Percentiles rank a stretch among this genome's conserved stretches.
Conservation (phyloP, 208 protist species). For the Leishmania amazonensis region DNA sequence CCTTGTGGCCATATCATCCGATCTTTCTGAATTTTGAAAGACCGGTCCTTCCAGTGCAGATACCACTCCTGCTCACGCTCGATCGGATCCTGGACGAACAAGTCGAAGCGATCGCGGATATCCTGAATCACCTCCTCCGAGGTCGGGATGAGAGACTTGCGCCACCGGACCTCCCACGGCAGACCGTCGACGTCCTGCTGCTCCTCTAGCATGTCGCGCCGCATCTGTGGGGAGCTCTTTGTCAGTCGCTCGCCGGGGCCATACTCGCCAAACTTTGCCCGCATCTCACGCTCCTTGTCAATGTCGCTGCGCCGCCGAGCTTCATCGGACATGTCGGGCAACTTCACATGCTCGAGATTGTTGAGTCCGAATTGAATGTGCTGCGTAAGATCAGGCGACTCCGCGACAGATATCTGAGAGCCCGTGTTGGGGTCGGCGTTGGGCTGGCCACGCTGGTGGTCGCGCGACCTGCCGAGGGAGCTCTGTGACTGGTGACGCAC, state of each 20-base stretch:
- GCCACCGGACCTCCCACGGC: conserved; percentile 90
- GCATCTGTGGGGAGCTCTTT: conserved; percentile 70
- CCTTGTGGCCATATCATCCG: conserved; percentile 92
- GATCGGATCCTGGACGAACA: conserved; percentile 89
- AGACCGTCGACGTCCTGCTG: conserved; percentile 90
- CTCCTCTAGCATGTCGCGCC: conserved; percentile 84
- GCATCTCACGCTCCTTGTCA: conserved; percentile 83
- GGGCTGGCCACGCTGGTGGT: conserved; percentile 64
- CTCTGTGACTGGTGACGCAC: conserved; percentile 41
- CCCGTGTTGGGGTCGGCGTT: conserved; percentile 78
- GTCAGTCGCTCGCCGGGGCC: conserved; percentile 82
- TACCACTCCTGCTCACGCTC: conserved; percentile 92
- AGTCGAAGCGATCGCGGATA: conserved; percentile 87
- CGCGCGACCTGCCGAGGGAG: conserved; percentile 58
- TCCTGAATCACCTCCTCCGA: conserved; percentile 90
- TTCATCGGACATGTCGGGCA: conserved; percentile 67
- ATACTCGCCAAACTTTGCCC: conserved; percentile 62
- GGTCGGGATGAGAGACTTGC: conserved; percentile 82
- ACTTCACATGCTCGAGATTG: conserved; percentile 70
- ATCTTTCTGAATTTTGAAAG: conserved; percentile 89
- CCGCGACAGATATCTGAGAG: conserved; percentile 74
- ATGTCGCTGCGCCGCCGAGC: conserved; percentile 65
- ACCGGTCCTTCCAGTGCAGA: conserved; percentile 89
- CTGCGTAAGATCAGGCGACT: conserved; percentile 78
- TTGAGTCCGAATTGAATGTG: conserved; percentile 81